Evolutionary conservation across 2,329 filamentous ascomycete species (phyloP).

Genomic region (Ilyonectria sp.): DNA sequence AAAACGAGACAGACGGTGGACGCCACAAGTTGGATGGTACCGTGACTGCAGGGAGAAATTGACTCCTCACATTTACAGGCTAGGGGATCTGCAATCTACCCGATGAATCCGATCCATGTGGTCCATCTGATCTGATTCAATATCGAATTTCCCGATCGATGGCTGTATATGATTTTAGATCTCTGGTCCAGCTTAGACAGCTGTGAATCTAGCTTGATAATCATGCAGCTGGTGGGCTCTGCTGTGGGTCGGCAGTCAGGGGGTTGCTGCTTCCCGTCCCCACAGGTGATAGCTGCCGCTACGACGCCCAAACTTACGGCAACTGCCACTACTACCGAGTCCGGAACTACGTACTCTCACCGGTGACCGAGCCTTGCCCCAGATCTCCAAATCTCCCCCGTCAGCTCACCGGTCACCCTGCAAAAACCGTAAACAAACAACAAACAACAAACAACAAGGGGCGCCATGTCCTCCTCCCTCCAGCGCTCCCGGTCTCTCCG

Average conservation of each 20-base stretch:
- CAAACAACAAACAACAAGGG: not conserved
- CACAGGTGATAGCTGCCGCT: not conserved
- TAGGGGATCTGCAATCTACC: not conserved
- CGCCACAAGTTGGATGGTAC: not conserved
- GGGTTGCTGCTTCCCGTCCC: not conserved
- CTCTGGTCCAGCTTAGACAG: not conserved
- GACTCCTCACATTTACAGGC: not conserved
- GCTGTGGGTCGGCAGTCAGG: not conserved
- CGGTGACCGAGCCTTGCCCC: slow-evolving; percentile 1
- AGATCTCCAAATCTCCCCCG: slow-evolving; percentile 17
- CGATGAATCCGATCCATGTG: not conserved
- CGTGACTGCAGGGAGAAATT: not conserved
- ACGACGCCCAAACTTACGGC: not conserved
- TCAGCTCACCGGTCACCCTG: not conserved
- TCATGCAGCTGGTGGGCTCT: not conserved
- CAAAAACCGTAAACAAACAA: slow-evolving; percentile 14
- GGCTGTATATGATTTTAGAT: not conserved
- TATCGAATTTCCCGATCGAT: not conserved
- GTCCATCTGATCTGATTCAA: not conserved
- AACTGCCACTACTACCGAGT: not conserved
- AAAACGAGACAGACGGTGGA: not conserved
- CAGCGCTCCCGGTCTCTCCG: slow-evolving; percentile 66
- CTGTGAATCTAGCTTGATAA: not conserved
- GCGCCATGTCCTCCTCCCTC: slow-evolving; percentile 61
- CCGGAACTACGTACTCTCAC: not conserved